A percentile compares a stretch with the other conserved stretches of the same genome.
Conservation (phyloP, 2,329 filamentous ascomycete species). For the Xylariaceae sp. region DNA sequence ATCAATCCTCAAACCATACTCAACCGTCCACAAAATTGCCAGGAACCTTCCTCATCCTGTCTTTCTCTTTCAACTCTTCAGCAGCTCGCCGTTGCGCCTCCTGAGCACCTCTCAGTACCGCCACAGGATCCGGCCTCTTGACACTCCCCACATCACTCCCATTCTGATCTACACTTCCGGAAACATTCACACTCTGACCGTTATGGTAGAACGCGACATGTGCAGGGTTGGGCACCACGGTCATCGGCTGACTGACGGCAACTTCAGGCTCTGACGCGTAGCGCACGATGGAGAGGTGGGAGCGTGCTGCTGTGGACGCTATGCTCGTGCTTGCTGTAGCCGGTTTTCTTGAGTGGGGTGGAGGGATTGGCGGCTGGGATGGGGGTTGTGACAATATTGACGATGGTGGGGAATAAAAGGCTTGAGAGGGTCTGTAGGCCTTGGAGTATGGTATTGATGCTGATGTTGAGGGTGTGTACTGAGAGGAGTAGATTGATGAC, state of each 20-base stretch:
- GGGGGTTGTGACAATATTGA: not conserved
- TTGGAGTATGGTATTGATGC: not conserved
- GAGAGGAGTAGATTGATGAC: constrained; percentile 6
- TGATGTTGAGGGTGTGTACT: not conserved
- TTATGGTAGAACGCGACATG: constrained; percentile 14
- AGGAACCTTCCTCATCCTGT: too few relatives aligned
- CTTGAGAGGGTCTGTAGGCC: not conserved
- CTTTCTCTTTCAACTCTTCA: too few relatives aligned
- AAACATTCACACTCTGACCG: not conserved
- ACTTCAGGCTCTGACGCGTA: constrained; percentile 29
- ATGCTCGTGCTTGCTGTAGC: constrained; percentile 26
- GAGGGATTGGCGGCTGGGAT: not conserved
- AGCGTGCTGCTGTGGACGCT: constrained; percentile 22
- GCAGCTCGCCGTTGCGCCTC: constrained; percentile 3
- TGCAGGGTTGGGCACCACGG: constrained; percentile 25
- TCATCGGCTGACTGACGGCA: constrained; percentile 26
- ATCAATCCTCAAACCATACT: too few relatives aligned
- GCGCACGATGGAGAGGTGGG: constrained; percentile 26
- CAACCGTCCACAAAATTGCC: too few relatives aligned
- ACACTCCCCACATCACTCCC: constrained; percentile 1
- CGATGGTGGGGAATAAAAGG: not conserved
- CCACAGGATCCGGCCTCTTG: constrained; percentile 16
- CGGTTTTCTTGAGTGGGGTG: not conserved
- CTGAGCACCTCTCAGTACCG: constrained; percentile 12
- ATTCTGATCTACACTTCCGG: not conserved